A percentile compares a stretch with the other conserved stretches of the same genome.
These are phyloP conservation scores for Tetrapisispora pingtungensis DNA, from an alignment of 805 yeast genomes.

Conservation along the genomic window DNA sequence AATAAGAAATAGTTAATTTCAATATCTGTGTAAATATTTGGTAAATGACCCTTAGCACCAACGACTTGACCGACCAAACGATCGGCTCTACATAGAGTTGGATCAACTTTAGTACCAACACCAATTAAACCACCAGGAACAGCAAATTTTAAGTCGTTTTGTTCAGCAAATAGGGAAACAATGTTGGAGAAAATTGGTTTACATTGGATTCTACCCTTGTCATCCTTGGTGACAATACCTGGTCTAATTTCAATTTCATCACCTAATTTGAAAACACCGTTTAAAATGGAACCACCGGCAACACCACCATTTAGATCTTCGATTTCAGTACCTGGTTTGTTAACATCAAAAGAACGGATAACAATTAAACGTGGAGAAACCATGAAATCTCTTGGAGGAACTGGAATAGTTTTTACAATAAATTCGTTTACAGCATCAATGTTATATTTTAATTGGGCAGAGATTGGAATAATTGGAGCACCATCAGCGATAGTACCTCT, in stretches of 20 bases:
- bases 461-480: conserved; percentile 97
- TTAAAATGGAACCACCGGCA: conserved; percentile 97
- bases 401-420: conserved; percentile 87
- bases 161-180: conserved; percentile 92
- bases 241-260: conserved; percentile 99
- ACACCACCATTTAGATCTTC: conserved; percentile 98
- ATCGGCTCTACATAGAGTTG: conserved; percentile 98
- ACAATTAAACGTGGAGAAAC: conserved; percentile 94
- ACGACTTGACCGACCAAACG: conserved; percentile 98
- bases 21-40: conserved; percentile 92
- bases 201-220: conserved; percentile 79
- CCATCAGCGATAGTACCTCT: conserved; percentile 98
- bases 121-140: conserved; percentile 99
- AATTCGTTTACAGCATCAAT: conserved; percentile 97
- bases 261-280: conserved; percentile 93
- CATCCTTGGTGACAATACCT: conserved; percentile 95
- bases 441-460: conserved; percentile 96
- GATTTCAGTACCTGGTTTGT: conserved; percentile 97
- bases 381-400: conserved; percentile 89
- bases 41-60: conserved; percentile 93
- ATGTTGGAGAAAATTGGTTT: conserved; percentile 91
- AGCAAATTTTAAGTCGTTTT: conserved; percentile 94
- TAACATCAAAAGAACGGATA: conserved; percentile 96
- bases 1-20: conserved; percentile 94
- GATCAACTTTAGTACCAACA: conserved; percentile 98